Evolutionary conservation across 495 filamentous ascomycete species (phyloP), one percentile per base, ranked within the genome.

Genomic region (Lepraria neglecta): DNA sequence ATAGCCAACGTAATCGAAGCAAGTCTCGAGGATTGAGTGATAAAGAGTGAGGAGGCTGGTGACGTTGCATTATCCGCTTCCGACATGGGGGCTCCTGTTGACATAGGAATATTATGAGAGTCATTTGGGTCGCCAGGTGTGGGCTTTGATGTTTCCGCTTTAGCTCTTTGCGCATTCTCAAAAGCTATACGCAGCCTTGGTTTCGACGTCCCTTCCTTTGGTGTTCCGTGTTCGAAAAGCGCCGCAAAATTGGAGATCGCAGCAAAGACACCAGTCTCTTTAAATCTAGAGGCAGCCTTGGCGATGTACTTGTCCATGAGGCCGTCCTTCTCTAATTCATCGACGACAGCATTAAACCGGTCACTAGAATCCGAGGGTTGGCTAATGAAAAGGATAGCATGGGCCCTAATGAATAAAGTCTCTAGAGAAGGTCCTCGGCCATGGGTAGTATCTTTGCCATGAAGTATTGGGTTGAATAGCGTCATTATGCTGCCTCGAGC

Each of bases 401-500:
- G 86, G 4, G 81, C 77, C 55, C 78, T 82, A 30, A 91, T 82
- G 64, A 89, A 87, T 0, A 76, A 70, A 0, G 79, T 73, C 28
- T 80, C 77, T 14, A 76, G 64, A 24, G 78, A 69, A 21, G 64
- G 35, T 6, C 73, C 63, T 73, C 80, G 48, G 67, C 71, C n/a
- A n/a, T n/a, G n/a, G 59, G 60, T 68, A 65, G 31, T 71, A 65
- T 73, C 65, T 3, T 73, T 70, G 0, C 71, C 73, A 30, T 76
- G 71, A 47, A 86, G 70, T n/a, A 89, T 75, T 3, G 87, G 87
- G 58, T 83, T 82, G 65, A 91, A 86, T 0, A 92, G 72, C 1
- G 87, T 87, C 67, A 82, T 72, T 58, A 92, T 84, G 56, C 85
- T 89, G 56, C 89, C 86, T 11, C 81, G 76, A 11, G 89, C 84